These are phyloP conservation scores for Lagenaria siceraria DNA, from an alignment of 306 rosid genomes.

Conservation along the genomic window DNA sequence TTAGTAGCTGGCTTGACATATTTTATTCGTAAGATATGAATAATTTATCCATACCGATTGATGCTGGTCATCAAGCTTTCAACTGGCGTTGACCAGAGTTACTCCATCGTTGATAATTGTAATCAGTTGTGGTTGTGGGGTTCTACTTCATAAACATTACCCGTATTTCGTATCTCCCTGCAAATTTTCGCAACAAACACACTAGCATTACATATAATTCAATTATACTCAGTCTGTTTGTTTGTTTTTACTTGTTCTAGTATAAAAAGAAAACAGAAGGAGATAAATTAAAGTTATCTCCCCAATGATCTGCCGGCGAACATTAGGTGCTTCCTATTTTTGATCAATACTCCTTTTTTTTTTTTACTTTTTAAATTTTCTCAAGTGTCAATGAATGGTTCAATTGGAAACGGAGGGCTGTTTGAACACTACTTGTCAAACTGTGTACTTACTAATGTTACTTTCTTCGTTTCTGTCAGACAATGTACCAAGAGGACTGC, in stretches of 20 bases:
- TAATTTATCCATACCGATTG: neutral
- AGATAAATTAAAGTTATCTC: neutral
- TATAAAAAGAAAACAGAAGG: neutral
- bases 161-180: neutral
- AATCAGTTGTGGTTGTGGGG: neutral
- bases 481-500: conserved; percentile 34
- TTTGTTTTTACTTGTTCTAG: neutral
- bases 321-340: neutral
- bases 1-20: neutral
- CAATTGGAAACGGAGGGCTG: neutral
- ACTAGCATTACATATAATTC: neutral
- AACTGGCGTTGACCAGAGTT: neutral
- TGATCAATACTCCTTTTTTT: neutral
- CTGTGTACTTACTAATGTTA: neutral
- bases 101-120: neutral
- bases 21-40: neutral
- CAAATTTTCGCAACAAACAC: neutral
- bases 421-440: neutral
- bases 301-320: neutral
- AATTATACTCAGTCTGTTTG: neutral
- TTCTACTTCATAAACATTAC: neutral
- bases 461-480: neutral
- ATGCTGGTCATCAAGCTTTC: neutral
- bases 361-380: neutral
- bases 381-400: neutral